Evolutionary conservation across 2,329 filamentous ascomycete genomes (phyloP).

Genomic region (Cucurbitaria berberidis): DNA sequence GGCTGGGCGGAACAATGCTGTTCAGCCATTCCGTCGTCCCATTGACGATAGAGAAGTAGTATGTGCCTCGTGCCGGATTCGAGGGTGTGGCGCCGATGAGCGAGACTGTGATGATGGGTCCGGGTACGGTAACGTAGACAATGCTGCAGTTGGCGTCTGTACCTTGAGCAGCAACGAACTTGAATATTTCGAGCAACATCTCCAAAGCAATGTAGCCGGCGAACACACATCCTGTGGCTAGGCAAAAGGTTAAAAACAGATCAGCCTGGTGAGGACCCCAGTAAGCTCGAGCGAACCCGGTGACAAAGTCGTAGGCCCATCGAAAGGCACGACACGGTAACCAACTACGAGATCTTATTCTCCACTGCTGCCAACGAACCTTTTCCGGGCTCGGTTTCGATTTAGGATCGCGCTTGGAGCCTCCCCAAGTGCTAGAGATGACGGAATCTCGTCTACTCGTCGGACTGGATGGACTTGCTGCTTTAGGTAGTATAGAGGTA

Average conservation of each 20-base stretch:
- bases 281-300: conserved; percentile 14
- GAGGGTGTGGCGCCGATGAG: conserved; percentile 32
- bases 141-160: conserved; percentile 36
- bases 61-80: conserved; percentile 36
- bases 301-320: conserved; percentile 15
- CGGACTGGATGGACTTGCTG: not conserved
- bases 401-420: not conserved
- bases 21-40: conserved; percentile 43
- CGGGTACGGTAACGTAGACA: conserved; percentile 43
- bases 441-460: conserved; percentile 18
- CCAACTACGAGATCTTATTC: conserved; percentile 13
- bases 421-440: conserved; percentile 13
- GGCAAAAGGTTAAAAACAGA: conserved; percentile 15
- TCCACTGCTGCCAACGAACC: not conserved
- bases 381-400: not conserved
- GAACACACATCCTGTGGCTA: conserved; percentile 16
- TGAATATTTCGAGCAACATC: conserved; percentile 24
- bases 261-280: conserved; percentile 20
- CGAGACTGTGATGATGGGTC: conserved; percentile 42
- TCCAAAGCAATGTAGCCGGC: conserved; percentile 28
- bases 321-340: conserved; percentile 30
- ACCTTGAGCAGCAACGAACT: conserved; percentile 32
- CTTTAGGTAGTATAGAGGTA: not conserved
- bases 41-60: conserved; percentile 43
- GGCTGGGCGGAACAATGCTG: conserved; percentile 37